Percentiles rank a stretch among this genome's conserved stretches.
Evolutionary conservation across 345 rosid genomes (phyloP).

Genomic region (Ceriops zippeliana): DNA sequence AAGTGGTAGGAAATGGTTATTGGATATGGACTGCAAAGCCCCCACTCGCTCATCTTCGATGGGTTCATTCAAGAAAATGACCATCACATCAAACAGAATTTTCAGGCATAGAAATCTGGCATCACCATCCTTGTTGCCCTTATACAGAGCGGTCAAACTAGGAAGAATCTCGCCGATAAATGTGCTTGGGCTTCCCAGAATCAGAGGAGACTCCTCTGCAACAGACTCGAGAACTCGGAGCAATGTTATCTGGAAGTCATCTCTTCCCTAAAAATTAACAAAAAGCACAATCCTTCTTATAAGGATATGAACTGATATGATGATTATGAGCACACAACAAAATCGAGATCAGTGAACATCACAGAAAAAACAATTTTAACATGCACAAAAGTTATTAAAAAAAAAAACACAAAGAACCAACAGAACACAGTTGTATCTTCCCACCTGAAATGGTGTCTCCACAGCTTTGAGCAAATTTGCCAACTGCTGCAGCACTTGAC

Average conservation of each 20-base stretch:
- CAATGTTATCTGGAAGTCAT: slow-evolving; percentile 90
- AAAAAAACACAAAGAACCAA: slow-evolving; percentile 5
- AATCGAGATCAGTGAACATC: background rate
- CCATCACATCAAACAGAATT: slow-evolving; percentile 79
- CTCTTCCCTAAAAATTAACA: slow-evolving; percentile 63
- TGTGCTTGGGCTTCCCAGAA: slow-evolving; percentile 51
- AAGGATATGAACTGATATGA: slow-evolving; percentile 5
- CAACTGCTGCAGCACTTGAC: slow-evolving; percentile 67
- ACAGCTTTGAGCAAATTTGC: slow-evolving; percentile 72
- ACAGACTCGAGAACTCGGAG: slow-evolving; percentile 76
- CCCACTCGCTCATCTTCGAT: slow-evolving; percentile 44
- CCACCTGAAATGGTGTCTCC: slow-evolving; percentile 87
- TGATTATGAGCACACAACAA: background rate
- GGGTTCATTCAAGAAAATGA: slow-evolving; percentile 65
- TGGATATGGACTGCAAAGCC: slow-evolving; percentile 68
- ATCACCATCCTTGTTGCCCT: slow-evolving; percentile 87
- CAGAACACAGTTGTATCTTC: slow-evolving; percentile 21
- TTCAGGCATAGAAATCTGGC: slow-evolving; percentile 91
- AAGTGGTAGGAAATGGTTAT: slow-evolving; percentile 84
- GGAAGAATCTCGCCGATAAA: slow-evolving; percentile 73
- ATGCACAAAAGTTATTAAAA: background rate
- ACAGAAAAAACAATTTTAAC: no score
- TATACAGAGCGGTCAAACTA: slow-evolving; percentile 67
- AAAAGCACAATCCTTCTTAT: slow-evolving; percentile 5
- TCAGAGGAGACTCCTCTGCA: slow-evolving; percentile 61